Percentiles rank a stretch among this genome's conserved stretches.
Evolutionary conservation across 2,329 filamentous ascomycete species (phyloP).

Genomic region (Microdochium bolleyi): DNA sequence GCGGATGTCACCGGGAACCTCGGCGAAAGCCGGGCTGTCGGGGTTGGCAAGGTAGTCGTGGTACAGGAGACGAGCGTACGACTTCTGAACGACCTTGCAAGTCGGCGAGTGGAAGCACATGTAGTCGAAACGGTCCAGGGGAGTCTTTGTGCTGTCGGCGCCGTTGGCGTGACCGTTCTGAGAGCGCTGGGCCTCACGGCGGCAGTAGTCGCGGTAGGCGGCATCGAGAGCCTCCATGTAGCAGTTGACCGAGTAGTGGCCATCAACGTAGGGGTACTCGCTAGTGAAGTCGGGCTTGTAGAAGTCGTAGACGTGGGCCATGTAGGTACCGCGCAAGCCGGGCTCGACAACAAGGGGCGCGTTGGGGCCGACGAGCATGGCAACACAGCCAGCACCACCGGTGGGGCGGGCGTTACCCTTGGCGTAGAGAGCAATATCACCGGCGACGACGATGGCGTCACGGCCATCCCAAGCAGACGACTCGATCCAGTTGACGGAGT

Average conservation of each 20-base stretch:
- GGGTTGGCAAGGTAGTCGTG: constrained; percentile 75
- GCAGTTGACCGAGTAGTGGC: constrained; percentile 75
- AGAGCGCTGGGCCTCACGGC: constrained; percentile 55
- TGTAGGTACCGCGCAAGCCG: constrained; percentile 71
- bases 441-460: constrained; percentile 71
- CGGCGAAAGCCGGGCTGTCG: constrained; percentile 58
- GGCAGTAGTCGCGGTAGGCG: constrained; percentile 74
- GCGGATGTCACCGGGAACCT: constrained; percentile 67
- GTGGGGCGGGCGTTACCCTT: constrained; percentile 77
- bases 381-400: constrained; percentile 71
- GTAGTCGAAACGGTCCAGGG: constrained; percentile 77
- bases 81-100: constrained; percentile 83
- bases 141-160: constrained; percentile 42
- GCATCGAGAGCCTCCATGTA: constrained; percentile 75
- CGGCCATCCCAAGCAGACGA: constrained; percentile 82
- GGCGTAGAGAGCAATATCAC: constrained; percentile 79
- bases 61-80: constrained; percentile 75
- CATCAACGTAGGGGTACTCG: constrained; percentile 81
- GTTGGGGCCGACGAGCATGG: constrained; percentile 71
- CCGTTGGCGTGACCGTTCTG: constrained; percentile 46
- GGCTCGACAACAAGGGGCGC: constrained; percentile 71
- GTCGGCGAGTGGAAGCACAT: constrained; percentile 76
- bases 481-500: constrained; percentile 78
- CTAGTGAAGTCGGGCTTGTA: constrained; percentile 85
- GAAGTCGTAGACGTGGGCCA: constrained; percentile 82